Evolutionary conservation across 2,329 filamentous ascomycete genomes (phyloP).

Genomic region (Mycogone perniciosa): DNA sequence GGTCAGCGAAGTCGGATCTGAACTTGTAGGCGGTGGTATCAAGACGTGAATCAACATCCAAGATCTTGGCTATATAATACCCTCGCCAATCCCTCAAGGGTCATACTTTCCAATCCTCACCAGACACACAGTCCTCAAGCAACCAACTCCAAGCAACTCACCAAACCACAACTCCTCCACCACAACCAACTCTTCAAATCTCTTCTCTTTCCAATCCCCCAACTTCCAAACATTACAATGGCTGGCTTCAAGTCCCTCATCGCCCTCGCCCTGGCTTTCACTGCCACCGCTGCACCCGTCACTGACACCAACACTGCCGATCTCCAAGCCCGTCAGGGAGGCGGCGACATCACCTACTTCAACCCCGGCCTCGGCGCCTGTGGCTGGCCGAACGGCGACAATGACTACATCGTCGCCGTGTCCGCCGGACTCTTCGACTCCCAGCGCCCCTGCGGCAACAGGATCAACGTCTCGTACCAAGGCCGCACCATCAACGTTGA

Average conservation of each 20-base stretch:
- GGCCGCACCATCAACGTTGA: constrained; percentile 48
- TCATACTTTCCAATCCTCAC: too few relatives aligned
- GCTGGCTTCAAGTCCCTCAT: background rate
- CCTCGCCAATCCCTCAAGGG: too few relatives aligned
- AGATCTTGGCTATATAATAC: too few relatives aligned
- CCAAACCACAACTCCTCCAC: background rate
- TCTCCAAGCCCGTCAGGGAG: constrained; percentile 22
- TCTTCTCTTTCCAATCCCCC: too few relatives aligned
- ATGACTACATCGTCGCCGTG: constrained; percentile 59
- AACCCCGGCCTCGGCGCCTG: constrained; percentile 61
- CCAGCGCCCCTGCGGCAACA: constrained; percentile 51
- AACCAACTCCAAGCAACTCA: too few relatives aligned
- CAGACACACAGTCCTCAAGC: too few relatives aligned
- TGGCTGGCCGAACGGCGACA: constrained; percentile 47
- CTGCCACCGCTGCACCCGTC: constrained; percentile 69
- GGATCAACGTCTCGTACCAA: constrained; percentile 53
- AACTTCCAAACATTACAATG: background rate
- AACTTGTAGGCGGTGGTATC: too few relatives aligned
- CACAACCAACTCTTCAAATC: background rate
- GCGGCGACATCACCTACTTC: constrained; percentile 48
- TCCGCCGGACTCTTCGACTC: constrained; percentile 62
- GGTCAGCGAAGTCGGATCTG: too few relatives aligned
- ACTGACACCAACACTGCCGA: constrained; percentile 47
- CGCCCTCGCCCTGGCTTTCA: background rate
- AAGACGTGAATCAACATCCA: too few relatives aligned